Conservation (phyloP, 2,329 filamentous ascomycete species). For the Colletotrichum costaricense region DNA sequence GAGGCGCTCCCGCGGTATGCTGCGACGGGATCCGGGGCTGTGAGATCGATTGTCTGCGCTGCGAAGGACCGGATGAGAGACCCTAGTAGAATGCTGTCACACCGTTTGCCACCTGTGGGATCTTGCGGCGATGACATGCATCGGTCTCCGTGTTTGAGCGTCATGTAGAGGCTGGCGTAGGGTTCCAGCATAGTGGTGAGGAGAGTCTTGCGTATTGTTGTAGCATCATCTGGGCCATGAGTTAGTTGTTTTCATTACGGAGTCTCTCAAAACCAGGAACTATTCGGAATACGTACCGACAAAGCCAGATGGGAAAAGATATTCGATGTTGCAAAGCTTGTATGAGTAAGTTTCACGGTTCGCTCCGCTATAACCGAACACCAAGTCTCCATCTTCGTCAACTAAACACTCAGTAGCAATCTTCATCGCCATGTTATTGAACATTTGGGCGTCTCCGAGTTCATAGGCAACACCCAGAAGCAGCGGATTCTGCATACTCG, state of each 20-base stretch:
- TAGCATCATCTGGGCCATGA: neutral
- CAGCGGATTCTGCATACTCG: constrained; percentile 34
- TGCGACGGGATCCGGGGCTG: neutral
- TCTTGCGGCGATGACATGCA: constrained; percentile 19
- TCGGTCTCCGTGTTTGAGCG: neutral
- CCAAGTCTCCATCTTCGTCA: constrained; percentile 19
- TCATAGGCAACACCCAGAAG: constrained; percentile 47
- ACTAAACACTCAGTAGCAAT: constrained; percentile 39
- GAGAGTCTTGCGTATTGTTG: neutral
- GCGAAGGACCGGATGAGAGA: constrained; percentile 29
- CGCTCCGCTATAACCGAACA: constrained; percentile 12
- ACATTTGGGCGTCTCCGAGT: constrained; percentile 41
- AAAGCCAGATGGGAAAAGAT: neutral
- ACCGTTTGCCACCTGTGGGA: neutral
- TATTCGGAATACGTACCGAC: neutral
- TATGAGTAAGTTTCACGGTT: constrained; percentile 3
- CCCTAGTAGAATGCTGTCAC: constrained; percentile 29
- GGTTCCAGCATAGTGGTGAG: constrained; percentile 12
- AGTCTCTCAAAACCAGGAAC: neutral
- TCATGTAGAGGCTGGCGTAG: constrained; percentile 8
- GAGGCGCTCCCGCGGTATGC: constrained; percentile 20
- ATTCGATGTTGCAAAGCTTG: constrained; percentile 17
- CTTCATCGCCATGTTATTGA: constrained; percentile 38
- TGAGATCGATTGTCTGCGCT: neutral
- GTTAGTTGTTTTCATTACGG: neutral